A percentile compares a stretch with the other conserved stretches of the same genome.
Evolutionary conservation across 73 alveolate genomes (phyloP).

Genomic region (Durusdinium trenchii): DNA sequence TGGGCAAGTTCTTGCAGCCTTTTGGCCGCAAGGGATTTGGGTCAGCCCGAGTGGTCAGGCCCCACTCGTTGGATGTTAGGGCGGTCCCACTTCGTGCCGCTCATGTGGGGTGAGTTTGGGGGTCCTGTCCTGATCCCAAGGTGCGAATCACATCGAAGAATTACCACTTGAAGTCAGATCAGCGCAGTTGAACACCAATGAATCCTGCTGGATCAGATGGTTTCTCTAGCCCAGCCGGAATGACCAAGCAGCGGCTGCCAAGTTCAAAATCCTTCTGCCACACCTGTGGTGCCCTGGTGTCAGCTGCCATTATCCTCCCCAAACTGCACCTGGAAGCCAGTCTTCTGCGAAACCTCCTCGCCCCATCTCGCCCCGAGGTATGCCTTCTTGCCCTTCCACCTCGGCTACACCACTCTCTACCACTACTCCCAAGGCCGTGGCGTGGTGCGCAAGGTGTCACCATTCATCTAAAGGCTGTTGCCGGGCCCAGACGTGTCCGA

Average conservation of each 20-base stretch:
- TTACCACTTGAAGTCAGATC: too few species aligned
- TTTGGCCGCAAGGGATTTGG: too few species aligned
- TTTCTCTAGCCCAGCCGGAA: too few species aligned
- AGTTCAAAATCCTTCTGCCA: not conserved
- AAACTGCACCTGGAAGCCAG: not conserved
- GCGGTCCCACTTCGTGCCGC: too few species aligned
- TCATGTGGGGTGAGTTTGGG: too few species aligned
- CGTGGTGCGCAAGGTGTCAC: constrained; percentile 68
- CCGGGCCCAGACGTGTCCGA: not conserved
- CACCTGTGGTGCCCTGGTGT: not conserved
- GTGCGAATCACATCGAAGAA: too few species aligned
- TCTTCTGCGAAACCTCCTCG: not conserved
- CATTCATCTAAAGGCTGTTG: constrained; percentile 32
- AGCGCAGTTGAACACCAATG: too few species aligned
- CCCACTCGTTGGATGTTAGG: too few species aligned
- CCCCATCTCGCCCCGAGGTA: not conserved
- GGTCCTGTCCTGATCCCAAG: too few species aligned
- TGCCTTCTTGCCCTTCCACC: constrained; percentile 56
- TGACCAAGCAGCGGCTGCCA: not conserved
- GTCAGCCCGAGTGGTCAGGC: too few species aligned
- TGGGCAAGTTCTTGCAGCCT: constrained; percentile 37
- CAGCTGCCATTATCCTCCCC: not conserved
- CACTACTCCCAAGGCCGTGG: constrained; percentile 77
- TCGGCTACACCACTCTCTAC: constrained; percentile 75
- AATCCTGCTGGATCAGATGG: too few species aligned